phyloP scores from a whole-genome alignment of 2,329 filamentous ascomycete species.

The Cryphonectria nitschkei region DNA sequence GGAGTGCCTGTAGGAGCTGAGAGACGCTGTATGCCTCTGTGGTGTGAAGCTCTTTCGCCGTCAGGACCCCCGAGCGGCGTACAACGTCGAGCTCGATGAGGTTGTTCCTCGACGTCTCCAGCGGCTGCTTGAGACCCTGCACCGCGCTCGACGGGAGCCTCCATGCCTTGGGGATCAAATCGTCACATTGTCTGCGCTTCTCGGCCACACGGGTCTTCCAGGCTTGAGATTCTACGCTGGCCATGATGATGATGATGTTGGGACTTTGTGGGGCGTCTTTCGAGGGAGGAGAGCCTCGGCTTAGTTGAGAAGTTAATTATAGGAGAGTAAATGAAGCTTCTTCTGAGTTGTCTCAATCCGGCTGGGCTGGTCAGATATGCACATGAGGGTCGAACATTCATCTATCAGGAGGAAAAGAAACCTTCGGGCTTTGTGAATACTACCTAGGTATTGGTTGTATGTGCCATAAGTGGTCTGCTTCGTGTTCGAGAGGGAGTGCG shows the following conservation, averaged over 20 bases:
- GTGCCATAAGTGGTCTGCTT: not conserved
- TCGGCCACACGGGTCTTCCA: conserved; percentile 20
- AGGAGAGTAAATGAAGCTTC: too few species aligned
- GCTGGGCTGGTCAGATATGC: too few species aligned
- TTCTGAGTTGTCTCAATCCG: too few species aligned
- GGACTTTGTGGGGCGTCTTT: too few species aligned
- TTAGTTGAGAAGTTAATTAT: too few species aligned
- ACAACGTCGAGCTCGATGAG: conserved; percentile 23
- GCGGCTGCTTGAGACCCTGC: conserved; percentile 14
- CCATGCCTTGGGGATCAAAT: conserved; percentile 24
- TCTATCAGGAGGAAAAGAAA: too few species aligned
- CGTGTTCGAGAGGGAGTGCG: not conserved
- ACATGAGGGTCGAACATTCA: too few species aligned
- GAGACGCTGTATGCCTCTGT: conserved; percentile 25
- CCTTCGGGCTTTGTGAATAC: too few species aligned
- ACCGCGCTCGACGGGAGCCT: conserved; percentile 15
- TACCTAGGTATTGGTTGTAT: not conserved
- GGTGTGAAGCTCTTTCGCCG: conserved; percentile 24
- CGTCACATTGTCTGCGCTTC: conserved; percentile 18
- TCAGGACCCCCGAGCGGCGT: conserved; percentile 24
- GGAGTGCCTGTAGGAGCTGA: conserved; percentile 21
- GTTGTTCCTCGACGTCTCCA: conserved; percentile 25
- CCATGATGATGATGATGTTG: not conserved
- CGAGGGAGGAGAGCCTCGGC: too few species aligned
- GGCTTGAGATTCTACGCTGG: not conserved